These are phyloP conservation scores for Fusarium subtropicale DNA, from an alignment of 2,329 filamentous ascomycete species.

Conservation along the genomic window DNA sequence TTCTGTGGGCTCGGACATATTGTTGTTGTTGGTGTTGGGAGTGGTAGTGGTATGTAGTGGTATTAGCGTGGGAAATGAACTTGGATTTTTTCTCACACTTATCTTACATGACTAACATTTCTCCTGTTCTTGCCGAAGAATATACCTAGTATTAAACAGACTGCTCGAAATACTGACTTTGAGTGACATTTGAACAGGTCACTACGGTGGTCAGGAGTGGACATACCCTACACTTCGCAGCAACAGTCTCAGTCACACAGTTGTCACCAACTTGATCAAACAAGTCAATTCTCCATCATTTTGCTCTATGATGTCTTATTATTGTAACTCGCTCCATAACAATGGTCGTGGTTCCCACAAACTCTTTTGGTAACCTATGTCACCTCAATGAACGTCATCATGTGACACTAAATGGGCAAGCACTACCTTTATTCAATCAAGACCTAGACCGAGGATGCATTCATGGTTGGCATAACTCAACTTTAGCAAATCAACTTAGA, in stretches of 20 bases:
- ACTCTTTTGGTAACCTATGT: not conserved
- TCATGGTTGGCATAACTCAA: not conserved
- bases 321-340: not conserved
- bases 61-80: too few relatives aligned
- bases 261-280: not conserved
- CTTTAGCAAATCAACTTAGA: not conserved
- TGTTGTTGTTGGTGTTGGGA: not conserved
- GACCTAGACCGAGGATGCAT: not conserved
- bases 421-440: not conserved
- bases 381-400: slow-evolving; percentile 36
- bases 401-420: slow-evolving; percentile 26
- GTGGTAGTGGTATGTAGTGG: too few relatives aligned
- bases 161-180: not conserved
- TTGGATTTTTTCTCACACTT: not conserved
- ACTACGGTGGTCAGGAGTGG: not conserved
- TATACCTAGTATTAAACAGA: too few relatives aligned
- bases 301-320: not conserved
- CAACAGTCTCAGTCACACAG: not conserved
- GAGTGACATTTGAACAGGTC: not conserved
- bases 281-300: not conserved
- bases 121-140: not conserved
- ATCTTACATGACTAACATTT: not conserved
- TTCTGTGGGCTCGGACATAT: not conserved
- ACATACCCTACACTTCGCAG: not conserved
- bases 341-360: not conserved